Percentiles rank a stretch among this genome's conserved stretches.
Conservation (phyloP, 345 rosid genomes). For the Stellera chamaejasme region DNA sequence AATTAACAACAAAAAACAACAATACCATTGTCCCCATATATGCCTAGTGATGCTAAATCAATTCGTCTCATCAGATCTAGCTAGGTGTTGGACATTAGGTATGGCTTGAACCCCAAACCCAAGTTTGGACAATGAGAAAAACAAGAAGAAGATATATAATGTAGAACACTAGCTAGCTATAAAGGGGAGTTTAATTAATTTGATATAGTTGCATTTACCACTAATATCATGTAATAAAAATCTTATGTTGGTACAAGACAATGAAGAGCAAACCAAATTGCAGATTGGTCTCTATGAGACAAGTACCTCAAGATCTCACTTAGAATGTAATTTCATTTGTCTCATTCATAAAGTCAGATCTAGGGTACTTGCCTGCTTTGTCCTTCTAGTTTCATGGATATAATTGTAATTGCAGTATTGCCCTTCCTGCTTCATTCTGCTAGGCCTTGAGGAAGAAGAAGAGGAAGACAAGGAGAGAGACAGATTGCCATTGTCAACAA, state of each 20-base stretch:
- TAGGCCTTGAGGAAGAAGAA: slow-evolving; percentile 37
- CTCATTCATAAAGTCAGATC: slow-evolving; percentile 86
- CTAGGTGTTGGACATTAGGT: neutral
- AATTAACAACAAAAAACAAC: too few relatives aligned
- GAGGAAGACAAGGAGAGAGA: slow-evolving; percentile 61
- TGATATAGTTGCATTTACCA: neutral
- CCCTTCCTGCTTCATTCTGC: slow-evolving; percentile 21
- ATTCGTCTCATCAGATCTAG: neutral
- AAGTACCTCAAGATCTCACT: slow-evolving; percentile 79
- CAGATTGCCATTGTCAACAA: slow-evolving; percentile 29
- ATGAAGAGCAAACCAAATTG: slow-evolving; percentile 7
- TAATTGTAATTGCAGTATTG: neutral
- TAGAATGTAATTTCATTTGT: slow-evolving; percentile 26
- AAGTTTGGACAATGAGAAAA: slow-evolving; percentile 7
- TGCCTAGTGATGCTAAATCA: too few relatives aligned
- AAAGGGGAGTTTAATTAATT: too few relatives aligned
- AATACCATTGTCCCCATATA: too few relatives aligned
- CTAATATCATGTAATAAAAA: neutral
- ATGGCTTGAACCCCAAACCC: slow-evolving; percentile 15
- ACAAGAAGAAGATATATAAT: slow-evolving; percentile 5
- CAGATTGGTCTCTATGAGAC: slow-evolving; percentile 18
- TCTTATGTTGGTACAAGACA: slow-evolving; percentile 4
- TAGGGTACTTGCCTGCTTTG: slow-evolving; percentile 46
- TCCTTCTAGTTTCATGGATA: slow-evolving; percentile 20
- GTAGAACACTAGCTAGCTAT: too few relatives aligned